Percentiles rank a stretch among this genome's conserved stretches.
Evolutionary conservation across 2,329 filamentous ascomycete genomes (phyloP).

Genomic region (Ceratocystis eucalypticola): DNA sequence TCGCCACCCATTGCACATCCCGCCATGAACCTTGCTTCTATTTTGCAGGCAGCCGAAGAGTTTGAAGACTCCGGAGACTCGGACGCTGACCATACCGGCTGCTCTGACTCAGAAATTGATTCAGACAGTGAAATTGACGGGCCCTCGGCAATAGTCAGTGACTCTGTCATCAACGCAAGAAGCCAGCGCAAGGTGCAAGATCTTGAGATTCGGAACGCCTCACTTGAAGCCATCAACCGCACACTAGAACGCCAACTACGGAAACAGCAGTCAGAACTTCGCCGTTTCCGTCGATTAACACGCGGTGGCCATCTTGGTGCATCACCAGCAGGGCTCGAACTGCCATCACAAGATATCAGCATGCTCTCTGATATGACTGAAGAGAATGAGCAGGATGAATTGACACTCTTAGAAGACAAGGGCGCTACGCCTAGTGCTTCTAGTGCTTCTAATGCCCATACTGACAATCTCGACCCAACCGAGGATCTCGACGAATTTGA

Average conservation of each 20-base stretch:
- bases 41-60: slow-evolving; percentile 44
- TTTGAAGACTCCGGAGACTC: slow-evolving; percentile 24
- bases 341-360: slow-evolving; percentile 31
- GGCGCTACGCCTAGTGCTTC: not conserved
- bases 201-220: slow-evolving; percentile 91
- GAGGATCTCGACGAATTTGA: slow-evolving; percentile 30
- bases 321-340: slow-evolving; percentile 31
- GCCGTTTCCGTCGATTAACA: slow-evolving; percentile 74
- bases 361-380: slow-evolving; percentile 39
- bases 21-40: slow-evolving; percentile 39
- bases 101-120: slow-evolving; percentile 11
- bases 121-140: slow-evolving; percentile 16
- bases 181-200: slow-evolving; percentile 91
- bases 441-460: not conserved
- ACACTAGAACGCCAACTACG: slow-evolving; percentile 82
- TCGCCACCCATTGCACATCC: slow-evolving; percentile 20
- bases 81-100: not conserved
- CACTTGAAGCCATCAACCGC: slow-evolving; percentile 84
- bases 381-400: slow-evolving; percentile 25
- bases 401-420: slow-evolving; percentile 5
- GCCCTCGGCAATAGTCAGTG: slow-evolving; percentile 32
- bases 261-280: slow-evolving; percentile 78
- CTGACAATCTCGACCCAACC: slow-evolving; percentile 25
- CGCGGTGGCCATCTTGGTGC: slow-evolving; percentile 61
- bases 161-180: slow-evolving; percentile 74